Evolutionary conservation across 1,284 basidiomycete species (phyloP).

Genomic region (Inonotus hispidus): DNA sequence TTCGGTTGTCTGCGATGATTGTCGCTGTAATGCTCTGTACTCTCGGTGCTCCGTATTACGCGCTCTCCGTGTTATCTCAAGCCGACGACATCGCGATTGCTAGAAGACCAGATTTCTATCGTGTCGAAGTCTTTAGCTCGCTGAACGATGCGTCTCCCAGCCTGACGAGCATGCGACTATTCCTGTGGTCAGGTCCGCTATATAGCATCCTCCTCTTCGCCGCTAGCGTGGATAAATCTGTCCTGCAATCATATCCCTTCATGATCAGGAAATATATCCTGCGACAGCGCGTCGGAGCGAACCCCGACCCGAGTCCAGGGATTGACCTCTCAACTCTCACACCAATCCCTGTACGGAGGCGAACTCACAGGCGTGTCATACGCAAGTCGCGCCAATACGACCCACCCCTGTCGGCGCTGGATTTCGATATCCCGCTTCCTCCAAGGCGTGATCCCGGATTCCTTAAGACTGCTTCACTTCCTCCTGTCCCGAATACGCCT

Average conservation of each 20-base stretch:
- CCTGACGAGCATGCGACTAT: background rate
- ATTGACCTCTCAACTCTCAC: slow-evolving; percentile 9
- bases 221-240: slow-evolving; percentile 1
- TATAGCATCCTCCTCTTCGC: slow-evolving; percentile 10
- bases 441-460: background rate
- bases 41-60: background rate
- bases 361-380: background rate
- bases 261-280: slow-evolving; percentile 4
- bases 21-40: background rate
- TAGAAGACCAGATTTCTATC: background rate
- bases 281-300: background rate
- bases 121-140: slow-evolving; percentile 6
- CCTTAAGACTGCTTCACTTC: background rate
- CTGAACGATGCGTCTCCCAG: background rate
- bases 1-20: slow-evolving; percentile 1
- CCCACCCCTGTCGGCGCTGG: background rate
- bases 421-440: slow-evolving; percentile 10
- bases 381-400: slow-evolving; percentile 4
- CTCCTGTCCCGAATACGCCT: background rate
- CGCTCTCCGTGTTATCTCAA: background rate
- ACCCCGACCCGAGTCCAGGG: slow-evolving; percentile 3
- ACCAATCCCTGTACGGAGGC: slow-evolving; percentile 3
- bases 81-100: background rate
- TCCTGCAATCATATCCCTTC: slow-evolving; percentile 3
- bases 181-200: slow-evolving; percentile 11